These are phyloP conservation scores for Venustampulla echinocandica DNA, from an alignment of 495 filamentous ascomycete genomes.

Conservation along the genomic window DNA sequence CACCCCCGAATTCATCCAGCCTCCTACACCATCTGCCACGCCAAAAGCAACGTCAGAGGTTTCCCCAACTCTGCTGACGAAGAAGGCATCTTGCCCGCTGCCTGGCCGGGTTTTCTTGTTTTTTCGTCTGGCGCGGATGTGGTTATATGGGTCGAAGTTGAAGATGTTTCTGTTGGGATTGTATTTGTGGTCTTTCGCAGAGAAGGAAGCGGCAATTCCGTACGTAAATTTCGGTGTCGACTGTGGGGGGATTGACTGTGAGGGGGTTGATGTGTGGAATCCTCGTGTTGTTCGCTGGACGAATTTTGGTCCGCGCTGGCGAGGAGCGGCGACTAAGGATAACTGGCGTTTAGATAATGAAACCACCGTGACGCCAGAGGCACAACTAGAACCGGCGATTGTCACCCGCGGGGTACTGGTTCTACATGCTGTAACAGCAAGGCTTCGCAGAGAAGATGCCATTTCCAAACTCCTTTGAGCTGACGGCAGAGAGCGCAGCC, in stretches of 20 bases:
- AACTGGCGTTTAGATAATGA: not conserved
- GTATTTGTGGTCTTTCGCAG: slow-evolving; percentile 70
- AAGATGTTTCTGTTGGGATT: slow-evolving; percentile 62
- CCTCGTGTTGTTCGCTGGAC: not conserved
- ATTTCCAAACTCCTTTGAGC: not conserved
- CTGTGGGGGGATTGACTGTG: slow-evolving; percentile 5
- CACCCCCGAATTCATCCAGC: slow-evolving; percentile 83
- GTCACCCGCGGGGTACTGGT: not conserved
- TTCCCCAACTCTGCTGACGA: slow-evolving; percentile 65
- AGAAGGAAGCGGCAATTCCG: slow-evolving; percentile 58
- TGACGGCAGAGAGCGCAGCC: slow-evolving; percentile 10
- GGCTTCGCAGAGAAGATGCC: slow-evolving; percentile 10
- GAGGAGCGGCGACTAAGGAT: not conserved
- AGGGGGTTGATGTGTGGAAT: slow-evolving; percentile 5
- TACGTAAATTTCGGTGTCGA: slow-evolving; percentile 44
- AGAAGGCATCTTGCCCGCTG: slow-evolving; percentile 93
- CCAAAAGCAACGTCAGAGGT: slow-evolving; percentile 62
- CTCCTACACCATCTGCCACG: slow-evolving; percentile 89
- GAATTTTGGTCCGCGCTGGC: not conserved
- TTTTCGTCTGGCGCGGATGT: slow-evolving; percentile 40
- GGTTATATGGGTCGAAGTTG: slow-evolving; percentile 62
- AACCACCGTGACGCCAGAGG: not conserved
- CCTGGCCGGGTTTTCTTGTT: slow-evolving; percentile 54
- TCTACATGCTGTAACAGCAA: slow-evolving; percentile 7
- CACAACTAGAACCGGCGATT: not conserved